A percentile compares a stretch with the other conserved stretches of the same genome.
Conservation (phyloP, 768 basidiomycete species). For the Xerocomellus chrysenteron region DNA sequence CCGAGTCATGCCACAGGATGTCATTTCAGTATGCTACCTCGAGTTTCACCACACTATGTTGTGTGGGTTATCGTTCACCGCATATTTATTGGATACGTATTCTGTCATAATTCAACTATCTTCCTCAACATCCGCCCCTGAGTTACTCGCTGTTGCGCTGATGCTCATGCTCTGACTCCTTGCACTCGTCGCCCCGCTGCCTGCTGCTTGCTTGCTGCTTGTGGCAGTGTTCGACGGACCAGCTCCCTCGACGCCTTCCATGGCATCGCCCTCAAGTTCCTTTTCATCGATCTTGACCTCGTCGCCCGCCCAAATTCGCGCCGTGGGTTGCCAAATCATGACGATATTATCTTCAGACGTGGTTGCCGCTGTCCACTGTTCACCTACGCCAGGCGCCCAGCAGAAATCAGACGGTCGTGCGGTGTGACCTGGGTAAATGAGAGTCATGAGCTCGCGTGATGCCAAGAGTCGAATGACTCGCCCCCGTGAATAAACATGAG, state of each 20-base stretch:
- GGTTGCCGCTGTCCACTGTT: slow-evolving; percentile 83
- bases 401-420: slow-evolving; percentile 90
- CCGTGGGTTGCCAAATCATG: slow-evolving; percentile 97
- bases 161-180: slow-evolving; percentile 63
- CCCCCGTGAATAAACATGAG: slow-evolving; percentile 95
- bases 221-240: slow-evolving; percentile 20
- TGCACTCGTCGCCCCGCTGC: slow-evolving; percentile 40
- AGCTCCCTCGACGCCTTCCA: slow-evolving; percentile 67
- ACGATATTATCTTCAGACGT: slow-evolving; percentile 97
- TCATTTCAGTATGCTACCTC: neutral
- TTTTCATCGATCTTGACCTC: slow-evolving; percentile 81
- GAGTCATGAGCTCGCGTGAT: slow-evolving; percentile 1
- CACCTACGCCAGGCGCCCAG: slow-evolving; percentile 84
- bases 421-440: slow-evolving; percentile 63
- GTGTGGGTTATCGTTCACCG: slow-evolving; percentile 6
- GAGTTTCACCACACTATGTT: neutral
- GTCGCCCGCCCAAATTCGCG: slow-evolving; percentile 91
- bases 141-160: slow-evolving; percentile 48
- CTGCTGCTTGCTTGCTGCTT: slow-evolving; percentile 16
- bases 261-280: slow-evolving; percentile 78
- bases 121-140: slow-evolving; percentile 47
- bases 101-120: slow-evolving; percentile 24
- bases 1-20: neutral
- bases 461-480: slow-evolving; percentile 32
- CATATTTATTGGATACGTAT: slow-evolving; percentile 11